Conservation (phyloP, 176 grass and related monocot species). For the Hsuehochloa calcarea region DNA sequence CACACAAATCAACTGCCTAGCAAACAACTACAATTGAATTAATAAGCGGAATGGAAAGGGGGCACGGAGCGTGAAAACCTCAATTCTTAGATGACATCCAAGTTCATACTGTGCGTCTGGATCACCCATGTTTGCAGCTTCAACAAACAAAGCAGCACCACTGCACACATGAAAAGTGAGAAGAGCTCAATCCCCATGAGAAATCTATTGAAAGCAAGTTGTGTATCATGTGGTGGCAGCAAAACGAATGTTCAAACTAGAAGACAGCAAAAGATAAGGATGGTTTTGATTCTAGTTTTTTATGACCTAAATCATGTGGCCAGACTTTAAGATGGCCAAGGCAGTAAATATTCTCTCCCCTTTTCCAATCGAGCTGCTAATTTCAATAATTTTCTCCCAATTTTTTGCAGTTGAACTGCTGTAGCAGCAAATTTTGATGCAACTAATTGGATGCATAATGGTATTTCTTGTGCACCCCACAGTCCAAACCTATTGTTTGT, state of each 20-base stretch:
- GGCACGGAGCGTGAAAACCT: slow-evolving; percentile 38
- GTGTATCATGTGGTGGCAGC: not conserved
- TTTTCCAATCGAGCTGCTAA: not conserved
- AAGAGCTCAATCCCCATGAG: not conserved
- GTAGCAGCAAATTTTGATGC: not conserved
- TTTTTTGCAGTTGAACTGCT: not conserved
- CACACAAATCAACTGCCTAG: not conserved
- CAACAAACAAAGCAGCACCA: slow-evolving; percentile 86
- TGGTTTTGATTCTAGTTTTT: not conserved
- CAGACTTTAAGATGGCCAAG: not conserved
- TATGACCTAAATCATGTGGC: not conserved
- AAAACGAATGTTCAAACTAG: slow-evolving; percentile 2
- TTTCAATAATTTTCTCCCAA: not conserved
- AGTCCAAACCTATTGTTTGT: not conserved
- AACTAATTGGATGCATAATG: not conserved
- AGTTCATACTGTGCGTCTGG: slow-evolving; percentile 94
- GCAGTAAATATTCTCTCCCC: not conserved
- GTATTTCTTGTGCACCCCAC: not conserved
- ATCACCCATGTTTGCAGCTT: slow-evolving; percentile 97
- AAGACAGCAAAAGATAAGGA: not conserved
- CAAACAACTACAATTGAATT: slow-evolving; percentile 2
- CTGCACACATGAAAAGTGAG: slow-evolving; percentile 36
- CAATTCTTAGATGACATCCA: slow-evolving; percentile 78
- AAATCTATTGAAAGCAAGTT: slow-evolving; percentile 5
- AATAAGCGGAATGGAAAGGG: not conserved